phyloP scores from a whole-genome alignment of 1,284 basidiomycete species.

The Ustilago sp. region DNA sequence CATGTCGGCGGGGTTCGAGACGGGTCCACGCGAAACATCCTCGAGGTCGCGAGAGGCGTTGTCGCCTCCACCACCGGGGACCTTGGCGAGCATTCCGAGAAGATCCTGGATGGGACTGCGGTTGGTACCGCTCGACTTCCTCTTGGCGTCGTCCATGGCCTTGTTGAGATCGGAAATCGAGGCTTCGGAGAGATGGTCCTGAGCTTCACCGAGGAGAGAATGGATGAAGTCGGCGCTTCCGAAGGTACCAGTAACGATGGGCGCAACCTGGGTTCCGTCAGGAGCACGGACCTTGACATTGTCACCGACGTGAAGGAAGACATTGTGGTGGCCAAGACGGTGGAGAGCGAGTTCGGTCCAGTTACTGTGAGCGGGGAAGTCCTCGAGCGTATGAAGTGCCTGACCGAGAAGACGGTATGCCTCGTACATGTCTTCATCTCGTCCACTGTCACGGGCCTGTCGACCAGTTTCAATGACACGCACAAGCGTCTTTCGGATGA shows the following conservation, averaged over 20 bases:
- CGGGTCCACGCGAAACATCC: constrained; percentile 55
- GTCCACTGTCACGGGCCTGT: constrained; percentile 74
- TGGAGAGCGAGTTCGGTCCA: constrained; percentile 74
- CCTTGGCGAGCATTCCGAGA: constrained; percentile 72
- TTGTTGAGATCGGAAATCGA: constrained; percentile 89
- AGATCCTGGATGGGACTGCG: constrained; percentile 60
- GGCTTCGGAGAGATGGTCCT: constrained; percentile 76
- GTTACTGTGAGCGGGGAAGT: constrained; percentile 83
- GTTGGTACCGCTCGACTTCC: constrained; percentile 62
- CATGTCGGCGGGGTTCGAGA: constrained; percentile 77
- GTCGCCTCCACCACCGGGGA: constrained; percentile 64
- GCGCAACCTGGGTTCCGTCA: constrained; percentile 81
- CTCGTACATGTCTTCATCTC: constrained; percentile 80
- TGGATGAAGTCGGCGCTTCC: constrained; percentile 82
- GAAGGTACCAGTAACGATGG: constrained; percentile 89
- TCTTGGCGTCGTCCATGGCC: constrained; percentile 75
- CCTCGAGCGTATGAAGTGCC: constrained; percentile 81
- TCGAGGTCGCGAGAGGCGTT: constrained; percentile 59
- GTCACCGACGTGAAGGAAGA: constrained; percentile 91
- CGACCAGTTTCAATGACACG: constrained; percentile 76
- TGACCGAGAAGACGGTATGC: constrained; percentile 64
- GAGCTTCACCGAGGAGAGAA: constrained; percentile 73
- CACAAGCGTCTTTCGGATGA: constrained; percentile 82
- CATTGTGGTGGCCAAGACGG: constrained; percentile 79
- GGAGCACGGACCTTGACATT: constrained; percentile 80